phyloP scores from a whole-genome alignment of 495 filamentous ascomycete genomes.

The Penicillium lividum region DNA sequence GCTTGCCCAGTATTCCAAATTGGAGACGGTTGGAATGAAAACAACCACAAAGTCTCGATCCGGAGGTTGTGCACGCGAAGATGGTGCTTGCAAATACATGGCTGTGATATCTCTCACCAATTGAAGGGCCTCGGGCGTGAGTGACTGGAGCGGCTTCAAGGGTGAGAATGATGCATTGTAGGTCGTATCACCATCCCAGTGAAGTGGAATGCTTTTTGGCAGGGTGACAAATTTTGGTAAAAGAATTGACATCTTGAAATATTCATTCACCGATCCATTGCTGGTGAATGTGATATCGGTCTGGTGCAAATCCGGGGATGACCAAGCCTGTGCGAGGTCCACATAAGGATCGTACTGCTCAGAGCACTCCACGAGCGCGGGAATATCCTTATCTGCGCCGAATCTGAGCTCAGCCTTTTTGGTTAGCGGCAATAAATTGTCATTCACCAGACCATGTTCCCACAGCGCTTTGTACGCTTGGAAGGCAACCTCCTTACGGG shows the following conservation, averaged over 20 bases:
- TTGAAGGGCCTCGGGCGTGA: slow-evolving; percentile 16
- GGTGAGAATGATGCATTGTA: slow-evolving; percentile 40
- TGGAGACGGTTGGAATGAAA: slow-evolving; percentile 32
- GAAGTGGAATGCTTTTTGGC: slow-evolving; percentile 46
- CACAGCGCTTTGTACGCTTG: slow-evolving; percentile 75
- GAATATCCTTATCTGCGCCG: slow-evolving; percentile 10
- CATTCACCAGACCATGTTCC: slow-evolving; percentile 68
- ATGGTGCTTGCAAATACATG: slow-evolving; percentile 52
- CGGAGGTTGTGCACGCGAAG: slow-evolving; percentile 33
- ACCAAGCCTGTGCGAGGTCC: slow-evolving; percentile 59
- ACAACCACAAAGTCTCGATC: slow-evolving; percentile 46
- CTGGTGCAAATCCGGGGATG: slow-evolving; percentile 32
- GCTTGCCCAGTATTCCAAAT: slow-evolving; percentile 28
- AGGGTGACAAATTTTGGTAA: slow-evolving; percentile 46
- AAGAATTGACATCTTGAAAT: slow-evolving; percentile 45
- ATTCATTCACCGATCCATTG: slow-evolving; percentile 28
- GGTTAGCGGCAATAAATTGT: slow-evolving; percentile 70
- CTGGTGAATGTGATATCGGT: slow-evolving; percentile 32
- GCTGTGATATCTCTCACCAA: slow-evolving; percentile 44
- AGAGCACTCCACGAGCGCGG: slow-evolving; percentile 48
- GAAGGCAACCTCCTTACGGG: slow-evolving; percentile 81
- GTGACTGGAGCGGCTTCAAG: slow-evolving; percentile 16
- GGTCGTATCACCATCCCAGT: slow-evolving; percentile 48
- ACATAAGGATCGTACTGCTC: slow-evolving; percentile 67
- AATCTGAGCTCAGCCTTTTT: slow-evolving; percentile 25